phyloP scores from a whole-genome alignment of 1,284 basidiomycete species.

The Moesziomyces sp. region DNA sequence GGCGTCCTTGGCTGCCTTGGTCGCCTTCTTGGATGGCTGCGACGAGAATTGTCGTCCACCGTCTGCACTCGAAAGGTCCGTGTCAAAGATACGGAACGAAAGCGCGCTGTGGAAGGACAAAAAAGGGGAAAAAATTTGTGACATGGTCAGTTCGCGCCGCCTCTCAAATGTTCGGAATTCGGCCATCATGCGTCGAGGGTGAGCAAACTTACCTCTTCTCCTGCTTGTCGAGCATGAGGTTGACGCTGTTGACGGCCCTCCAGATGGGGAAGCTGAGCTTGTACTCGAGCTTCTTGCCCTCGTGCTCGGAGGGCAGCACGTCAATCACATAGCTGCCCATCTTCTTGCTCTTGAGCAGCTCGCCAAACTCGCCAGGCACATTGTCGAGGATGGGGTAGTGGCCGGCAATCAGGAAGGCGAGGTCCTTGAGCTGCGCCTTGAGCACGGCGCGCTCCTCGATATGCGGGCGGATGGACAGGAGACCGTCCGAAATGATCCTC shows the following conservation, averaged over 20 bases:
- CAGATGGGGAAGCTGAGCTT: conserved; percentile 61
- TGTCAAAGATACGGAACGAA: conserved; percentile 63
- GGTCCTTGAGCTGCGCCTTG: conserved; percentile 73
- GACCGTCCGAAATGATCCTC: conserved; percentile 84
- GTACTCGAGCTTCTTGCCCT: conserved; percentile 50
- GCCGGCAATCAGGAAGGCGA: conserved; percentile 73
- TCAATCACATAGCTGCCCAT: conserved; percentile 64
- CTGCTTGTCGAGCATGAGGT: conserved; percentile 67
- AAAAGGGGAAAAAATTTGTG: conserved; percentile 3
- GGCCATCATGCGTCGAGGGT: neutral
- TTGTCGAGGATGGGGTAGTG: conserved; percentile 60
- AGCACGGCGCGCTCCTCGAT: conserved; percentile 77
- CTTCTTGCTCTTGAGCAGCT: conserved; percentile 43
- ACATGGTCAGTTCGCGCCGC: conserved; percentile 21
- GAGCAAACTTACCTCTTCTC: conserved; percentile 58
- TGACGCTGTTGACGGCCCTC: conserved; percentile 62
- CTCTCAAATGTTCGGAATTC: neutral
- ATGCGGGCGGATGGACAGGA: conserved; percentile 84
- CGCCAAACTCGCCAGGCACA: conserved; percentile 53
- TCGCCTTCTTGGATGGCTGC: conserved; percentile 32
- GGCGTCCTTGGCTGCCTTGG: conserved; percentile 24
- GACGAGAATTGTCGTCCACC: conserved; percentile 60
- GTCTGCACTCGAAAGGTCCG: conserved; percentile 57
- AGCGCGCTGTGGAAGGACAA: conserved; percentile 46
- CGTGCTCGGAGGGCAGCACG: conserved; percentile 53